phyloP scores from a whole-genome alignment of 768 basidiomycete species.

The Panaeolus papilionaceus region DNA sequence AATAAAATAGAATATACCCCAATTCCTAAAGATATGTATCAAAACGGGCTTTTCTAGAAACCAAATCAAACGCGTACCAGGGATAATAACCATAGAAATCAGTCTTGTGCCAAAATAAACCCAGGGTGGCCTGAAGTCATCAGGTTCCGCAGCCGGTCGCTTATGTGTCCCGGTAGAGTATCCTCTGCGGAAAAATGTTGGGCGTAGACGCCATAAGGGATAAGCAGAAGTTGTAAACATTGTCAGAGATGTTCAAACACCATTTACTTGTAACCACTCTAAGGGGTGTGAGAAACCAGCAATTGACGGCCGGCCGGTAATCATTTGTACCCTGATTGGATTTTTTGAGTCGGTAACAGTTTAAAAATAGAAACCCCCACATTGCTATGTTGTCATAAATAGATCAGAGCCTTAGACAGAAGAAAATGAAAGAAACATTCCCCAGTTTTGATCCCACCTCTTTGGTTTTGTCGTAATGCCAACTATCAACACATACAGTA shows the following conservation, averaged over 20 bases:
- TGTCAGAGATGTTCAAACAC: conserved; percentile 2
- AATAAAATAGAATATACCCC: conserved; percentile 63
- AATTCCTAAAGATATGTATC: conserved; percentile 43
- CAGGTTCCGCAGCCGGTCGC: conserved; percentile 14
- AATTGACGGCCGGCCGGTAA: not conserved
- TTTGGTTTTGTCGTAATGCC: conserved; percentile 21
- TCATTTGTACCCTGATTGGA: not conserved
- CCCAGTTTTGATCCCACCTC: not conserved
- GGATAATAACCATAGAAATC: conserved; percentile 60
- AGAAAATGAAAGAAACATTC: not conserved
- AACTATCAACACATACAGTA: conserved; percentile 26
- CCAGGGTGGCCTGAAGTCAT: conserved; percentile 68
- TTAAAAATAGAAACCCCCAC: conserved; percentile 17
- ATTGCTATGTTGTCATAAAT: not conserved
- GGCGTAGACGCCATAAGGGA: not conserved
- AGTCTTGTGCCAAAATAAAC: conserved; percentile 58
- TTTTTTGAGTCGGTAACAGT: not conserved
- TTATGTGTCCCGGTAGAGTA: conserved; percentile 3
- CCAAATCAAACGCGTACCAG: conserved; percentile 44
- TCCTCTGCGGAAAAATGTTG: not conserved
- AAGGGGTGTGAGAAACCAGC: conserved; percentile 10
- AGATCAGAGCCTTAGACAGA: not conserved
- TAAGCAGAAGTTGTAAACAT: not conserved
- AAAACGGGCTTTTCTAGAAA: not conserved
- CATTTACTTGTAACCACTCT: not conserved